A percentile compares a stretch with the other conserved stretches of the same genome.
These are phyloP conservation scores for Entophlyctis luteolus DNA, from an alignment of 192 early-diverging fungal genomes.

Conservation along the genomic window DNA sequence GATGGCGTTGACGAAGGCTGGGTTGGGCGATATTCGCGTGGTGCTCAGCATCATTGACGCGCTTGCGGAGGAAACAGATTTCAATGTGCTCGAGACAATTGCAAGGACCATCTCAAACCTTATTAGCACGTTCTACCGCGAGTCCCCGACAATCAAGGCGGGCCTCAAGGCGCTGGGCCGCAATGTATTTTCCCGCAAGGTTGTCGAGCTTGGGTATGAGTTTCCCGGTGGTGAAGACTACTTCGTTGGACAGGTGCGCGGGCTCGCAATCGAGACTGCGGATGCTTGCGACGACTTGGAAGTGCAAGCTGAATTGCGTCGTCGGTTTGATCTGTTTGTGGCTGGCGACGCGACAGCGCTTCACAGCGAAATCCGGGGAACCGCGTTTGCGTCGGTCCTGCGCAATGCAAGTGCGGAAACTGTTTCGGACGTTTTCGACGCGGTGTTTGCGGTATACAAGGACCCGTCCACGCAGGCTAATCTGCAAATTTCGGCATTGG, in stretches of 20 bases:
- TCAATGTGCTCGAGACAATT: slow-evolving; percentile 68
- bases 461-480: slow-evolving; percentile 23
- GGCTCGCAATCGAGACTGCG: slow-evolving; percentile 74
- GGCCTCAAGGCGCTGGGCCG: slow-evolving; percentile 66
- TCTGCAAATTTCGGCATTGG: slow-evolving; percentile 40
- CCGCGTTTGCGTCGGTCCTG: slow-evolving; percentile 71
- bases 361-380: slow-evolving; percentile 56
- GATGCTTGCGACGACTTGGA: slow-evolving; percentile 52
- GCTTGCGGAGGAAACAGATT: slow-evolving; percentile 74
- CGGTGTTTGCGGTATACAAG: slow-evolving; percentile 42
- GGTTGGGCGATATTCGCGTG: slow-evolving; percentile 66
- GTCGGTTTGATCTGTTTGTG: slow-evolving; percentile 53
- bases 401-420: slow-evolving; percentile 18
- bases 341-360: slow-evolving; percentile 62
- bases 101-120: slow-evolving; percentile 59
- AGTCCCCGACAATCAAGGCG: slow-evolving; percentile 54
- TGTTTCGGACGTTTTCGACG: slow-evolving; percentile 36
- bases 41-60: slow-evolving; percentile 71
- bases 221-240: slow-evolving; percentile 67
- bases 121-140: slow-evolving; percentile 61
- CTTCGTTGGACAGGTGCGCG: slow-evolving; percentile 68
- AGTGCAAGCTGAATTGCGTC: slow-evolving; percentile 22
- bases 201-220: slow-evolving; percentile 74
- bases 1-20: slow-evolving; percentile 74
- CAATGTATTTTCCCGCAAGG: slow-evolving; percentile 70